Percentiles rank a stretch among this genome's conserved stretches.
Evolutionary conservation across 108 stramenopile species (phyloP).

Genomic region (Phaeodactylum tricornutum): DNA sequence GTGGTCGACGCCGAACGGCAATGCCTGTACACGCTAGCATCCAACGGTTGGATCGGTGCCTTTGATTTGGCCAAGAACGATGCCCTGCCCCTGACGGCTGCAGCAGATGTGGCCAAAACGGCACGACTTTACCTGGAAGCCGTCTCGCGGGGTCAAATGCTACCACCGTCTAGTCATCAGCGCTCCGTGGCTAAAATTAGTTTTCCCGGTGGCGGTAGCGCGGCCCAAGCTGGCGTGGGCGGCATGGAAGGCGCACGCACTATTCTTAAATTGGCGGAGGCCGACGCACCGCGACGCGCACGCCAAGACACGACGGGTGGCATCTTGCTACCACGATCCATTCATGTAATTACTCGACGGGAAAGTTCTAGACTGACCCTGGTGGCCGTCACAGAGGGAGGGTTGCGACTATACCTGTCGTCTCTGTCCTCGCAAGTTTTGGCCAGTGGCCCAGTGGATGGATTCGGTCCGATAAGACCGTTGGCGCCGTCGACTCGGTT

Average conservation of each 20-base stretch:
- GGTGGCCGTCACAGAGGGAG: conserved; percentile 69
- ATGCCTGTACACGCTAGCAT: conserved; percentile 63
- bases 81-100: conserved; percentile 30
- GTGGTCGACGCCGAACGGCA: conserved; percentile 56
- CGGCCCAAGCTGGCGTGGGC: conserved; percentile 77
- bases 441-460: conserved; percentile 7
- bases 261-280: conserved; percentile 54
- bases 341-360: conserved; percentile 49
- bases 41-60: conserved; percentile 61
- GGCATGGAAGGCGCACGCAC: conserved; percentile 81
- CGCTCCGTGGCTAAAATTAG: conserved; percentile 34
- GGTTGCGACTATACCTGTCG: conserved; percentile 71
- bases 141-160: conserved; percentile 55
- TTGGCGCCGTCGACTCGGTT: conserved; percentile 25
- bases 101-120: conserved; percentile 42
- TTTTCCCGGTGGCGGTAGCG: conserved; percentile 60
- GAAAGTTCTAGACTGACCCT: conserved; percentile 69
- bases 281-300: conserved; percentile 12
- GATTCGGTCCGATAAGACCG: not conserved
- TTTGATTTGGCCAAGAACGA: conserved; percentile 45
- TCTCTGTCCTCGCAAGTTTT: conserved; percentile 25
- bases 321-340: conserved; percentile 50
- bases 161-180: conserved; percentile 36
- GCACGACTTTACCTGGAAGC: conserved; percentile 66
- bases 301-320: not conserved